Percentiles rank a stretch among this genome's conserved stretches.
Evolutionary conservation across 805 yeast genomes (phyloP).

Genomic region (Dipodascus geniculatus): DNA sequence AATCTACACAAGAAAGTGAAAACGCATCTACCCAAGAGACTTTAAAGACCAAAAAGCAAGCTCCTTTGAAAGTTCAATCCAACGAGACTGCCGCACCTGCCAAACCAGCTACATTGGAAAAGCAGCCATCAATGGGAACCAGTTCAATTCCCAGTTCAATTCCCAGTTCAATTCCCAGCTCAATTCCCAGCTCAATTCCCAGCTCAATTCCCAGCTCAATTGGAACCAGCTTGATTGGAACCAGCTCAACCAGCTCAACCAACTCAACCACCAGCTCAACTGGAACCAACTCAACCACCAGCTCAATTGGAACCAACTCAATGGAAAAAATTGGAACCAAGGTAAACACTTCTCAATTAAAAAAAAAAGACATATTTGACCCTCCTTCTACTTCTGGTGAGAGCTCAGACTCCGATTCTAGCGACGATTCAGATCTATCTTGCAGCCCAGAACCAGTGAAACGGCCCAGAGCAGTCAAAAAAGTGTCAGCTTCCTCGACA

Average conservation of each 20-base stretch:
- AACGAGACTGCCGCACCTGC: background rate
- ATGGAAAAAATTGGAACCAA: too few species aligned
- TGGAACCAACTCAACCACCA: too few species aligned
- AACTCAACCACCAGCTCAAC: background rate
- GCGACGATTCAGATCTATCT: background rate
- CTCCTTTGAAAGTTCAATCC: background rate
- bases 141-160: too few species aligned
- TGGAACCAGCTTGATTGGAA: too few species aligned
- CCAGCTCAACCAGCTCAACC: too few species aligned
- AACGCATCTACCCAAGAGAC: background rate
- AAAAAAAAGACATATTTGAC: background rate
- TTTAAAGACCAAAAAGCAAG: background rate
- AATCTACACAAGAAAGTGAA: background rate
- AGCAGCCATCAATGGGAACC: too few species aligned
- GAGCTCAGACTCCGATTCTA: background rate
- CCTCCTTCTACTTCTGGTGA: background rate
- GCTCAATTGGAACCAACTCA: background rate
- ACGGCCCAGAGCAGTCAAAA: background rate
- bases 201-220: too few species aligned
- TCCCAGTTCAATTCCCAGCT: too few species aligned
- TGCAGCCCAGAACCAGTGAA: background rate
- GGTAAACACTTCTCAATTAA: too few species aligned
- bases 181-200: too few species aligned
- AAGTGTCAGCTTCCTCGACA: background rate
- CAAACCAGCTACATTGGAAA: background rate